These are phyloP conservation scores for Clohesyomyces aquaticus DNA, from an alignment of 495 filamentous ascomycete genomes.

Conservation along the genomic window DNA sequence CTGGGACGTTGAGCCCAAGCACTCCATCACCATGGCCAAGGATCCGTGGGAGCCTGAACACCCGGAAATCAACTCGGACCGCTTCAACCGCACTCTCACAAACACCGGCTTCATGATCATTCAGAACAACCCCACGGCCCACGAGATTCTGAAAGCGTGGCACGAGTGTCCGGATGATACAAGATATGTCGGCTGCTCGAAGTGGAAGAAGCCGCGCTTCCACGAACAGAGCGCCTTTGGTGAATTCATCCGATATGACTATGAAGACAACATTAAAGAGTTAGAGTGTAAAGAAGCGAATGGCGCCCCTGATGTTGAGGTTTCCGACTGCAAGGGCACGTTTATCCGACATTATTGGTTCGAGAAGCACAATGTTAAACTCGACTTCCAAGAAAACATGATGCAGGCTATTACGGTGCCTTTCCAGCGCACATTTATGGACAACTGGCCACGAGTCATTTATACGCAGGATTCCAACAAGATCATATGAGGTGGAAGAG, in stretches of 20 bases:
- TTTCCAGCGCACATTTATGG: slow-evolving; percentile 31
- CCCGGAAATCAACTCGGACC: slow-evolving; percentile 42
- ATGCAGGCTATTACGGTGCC: slow-evolving; percentile 37
- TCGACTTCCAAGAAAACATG: slow-evolving; percentile 31
- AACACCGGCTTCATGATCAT: slow-evolving; percentile 52
- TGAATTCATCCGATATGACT: slow-evolving; percentile 47
- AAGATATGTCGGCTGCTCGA: slow-evolving; percentile 44
- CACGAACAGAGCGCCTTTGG: slow-evolving; percentile 51
- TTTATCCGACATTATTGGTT: slow-evolving; percentile 41
- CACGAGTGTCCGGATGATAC: slow-evolving; percentile 46
- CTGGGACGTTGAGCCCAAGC: slow-evolving; percentile 53
- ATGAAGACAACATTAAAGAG: slow-evolving; percentile 45
- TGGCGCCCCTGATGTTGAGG: slow-evolving; percentile 26
- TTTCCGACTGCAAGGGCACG: slow-evolving; percentile 31
- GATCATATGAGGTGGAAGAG: slow-evolving; percentile 2
- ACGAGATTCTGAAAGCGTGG: slow-evolving; percentile 49
- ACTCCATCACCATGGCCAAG: slow-evolving; percentile 52
- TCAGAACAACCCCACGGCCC: slow-evolving; percentile 45
- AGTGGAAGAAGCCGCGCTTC: slow-evolving; percentile 45
- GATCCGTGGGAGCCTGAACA: slow-evolving; percentile 31
- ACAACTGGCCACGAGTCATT: slow-evolving; percentile 8
- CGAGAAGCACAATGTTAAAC: slow-evolving; percentile 30
- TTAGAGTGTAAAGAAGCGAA: slow-evolving; percentile 50
- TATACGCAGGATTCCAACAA: slow-evolving; percentile 16
- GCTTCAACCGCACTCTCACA: slow-evolving; percentile 42